Percentiles rank a stretch among this genome's conserved stretches.
These are phyloP conservation scores for Heracleum sosnowskyi DNA, from an alignment of 129 eudicot species.

Conservation along the genomic window DNA sequence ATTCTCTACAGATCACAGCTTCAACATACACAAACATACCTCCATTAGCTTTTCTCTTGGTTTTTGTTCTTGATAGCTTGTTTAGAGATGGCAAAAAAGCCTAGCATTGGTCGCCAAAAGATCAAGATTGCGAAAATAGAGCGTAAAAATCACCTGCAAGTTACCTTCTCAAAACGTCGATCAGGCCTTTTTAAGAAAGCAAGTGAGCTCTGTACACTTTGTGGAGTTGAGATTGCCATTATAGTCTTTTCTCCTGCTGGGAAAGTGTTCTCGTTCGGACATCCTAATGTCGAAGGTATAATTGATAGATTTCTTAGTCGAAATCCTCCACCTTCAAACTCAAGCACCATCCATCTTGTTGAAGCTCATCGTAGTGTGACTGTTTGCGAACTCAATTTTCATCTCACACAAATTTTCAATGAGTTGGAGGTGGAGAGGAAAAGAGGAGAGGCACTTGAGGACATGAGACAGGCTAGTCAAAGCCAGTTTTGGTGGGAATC, in stretches of 20 bases:
- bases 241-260: conserved; percentile 52
- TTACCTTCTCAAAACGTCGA: conserved; percentile 57
- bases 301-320: conserved; percentile 28
- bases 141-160: conserved; percentile 42
- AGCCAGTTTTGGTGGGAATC: conserved; percentile 55
- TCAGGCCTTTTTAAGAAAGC: conserved; percentile 51
- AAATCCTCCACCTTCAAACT: conserved; percentile 24
- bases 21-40: background rate
- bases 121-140: conserved; percentile 40
- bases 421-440: conserved; percentile 35
- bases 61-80: background rate
- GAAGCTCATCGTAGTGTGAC: conserved; percentile 41
- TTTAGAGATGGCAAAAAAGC: conserved; percentile 17
- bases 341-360: conserved; percentile 27
- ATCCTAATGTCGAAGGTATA: conserved; percentile 39
- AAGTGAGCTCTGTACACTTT: conserved; percentile 49
- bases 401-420: conserved; percentile 20
- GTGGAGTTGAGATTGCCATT: conserved; percentile 42
- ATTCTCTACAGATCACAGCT: background rate
- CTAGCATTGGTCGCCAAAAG: conserved; percentile 47
- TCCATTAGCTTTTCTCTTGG: background rate
- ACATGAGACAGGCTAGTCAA: conserved; percentile 27
- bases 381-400: conserved; percentile 38
- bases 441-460: conserved; percentile 28
- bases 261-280: conserved; percentile 59